Evolutionary conservation across 164 flowering plant genomes (phyloP), one percentile per base, ranked within the genome.

Genomic region (Nelumbo lutea): DNA sequence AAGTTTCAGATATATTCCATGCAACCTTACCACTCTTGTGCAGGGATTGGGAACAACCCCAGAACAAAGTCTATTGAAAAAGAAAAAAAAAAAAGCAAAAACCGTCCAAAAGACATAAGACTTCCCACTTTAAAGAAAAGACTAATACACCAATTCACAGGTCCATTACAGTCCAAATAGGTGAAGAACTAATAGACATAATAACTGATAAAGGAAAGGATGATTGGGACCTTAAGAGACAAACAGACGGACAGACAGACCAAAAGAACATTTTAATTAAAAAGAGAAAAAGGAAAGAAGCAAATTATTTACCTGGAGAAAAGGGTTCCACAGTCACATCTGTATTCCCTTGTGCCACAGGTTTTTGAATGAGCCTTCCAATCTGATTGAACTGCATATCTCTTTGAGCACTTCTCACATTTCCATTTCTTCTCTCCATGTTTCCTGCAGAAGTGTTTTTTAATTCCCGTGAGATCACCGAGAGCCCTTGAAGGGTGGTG

Each of bases 401-500:
- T 79, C 84, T 88, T 93, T 5, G 91, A 85, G 70, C 98, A 93
- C 59, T 87, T 90, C 40, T 88, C 91, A 77, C 98, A 93, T 72
- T 89, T 89, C 89, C 91, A 90, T 59, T 84, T 89, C 80, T 89
- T 93, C 81, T 90, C 98, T 1, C 96, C 96, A 73, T 93, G 98
- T 71, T 93, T 93, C 65, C 98, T 83, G 66, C 85, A 86, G 52
- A 76, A 93, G 74, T 93, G 98, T 65, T 93, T 93, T 82, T 93
- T 93, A 70, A 93, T 86, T 5, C 98, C 98, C n/a, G 98, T 93
- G 27, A 93, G 87, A 65, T 93, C 98, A n/a, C 98, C 98, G n/a
- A 93, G 81, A 27, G 98, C 98, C 77, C 97, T 87, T 4, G 91
- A 83, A 6, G 97, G 97, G 63, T 89, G 82, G 67, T 90, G 91